Conservation (phyloP, 208 protist genomes). For the Angomonas desouzai region DNA sequence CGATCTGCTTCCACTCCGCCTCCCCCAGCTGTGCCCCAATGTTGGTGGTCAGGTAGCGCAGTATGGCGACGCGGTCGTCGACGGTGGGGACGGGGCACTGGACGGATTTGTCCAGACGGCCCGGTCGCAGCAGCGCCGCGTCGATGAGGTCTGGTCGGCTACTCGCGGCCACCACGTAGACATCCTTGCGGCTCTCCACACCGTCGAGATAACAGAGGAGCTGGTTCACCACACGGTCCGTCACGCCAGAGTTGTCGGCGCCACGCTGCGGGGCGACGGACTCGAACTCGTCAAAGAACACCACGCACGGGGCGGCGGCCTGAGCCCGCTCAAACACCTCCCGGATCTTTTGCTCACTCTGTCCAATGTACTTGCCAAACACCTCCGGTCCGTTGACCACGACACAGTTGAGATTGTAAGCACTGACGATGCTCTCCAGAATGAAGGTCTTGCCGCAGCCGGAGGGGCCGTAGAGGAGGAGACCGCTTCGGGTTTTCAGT, state of each 20-base stretch:
- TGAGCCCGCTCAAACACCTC: slow-evolving; percentile 89
- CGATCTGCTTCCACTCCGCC: slow-evolving; percentile 44
- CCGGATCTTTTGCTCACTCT: slow-evolving; percentile 92
- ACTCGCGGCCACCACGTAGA: slow-evolving; percentile 98
- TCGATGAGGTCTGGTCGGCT: slow-evolving; percentile 98
- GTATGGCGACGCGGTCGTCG: slow-evolving; percentile 91
- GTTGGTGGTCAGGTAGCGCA: slow-evolving; percentile 95
- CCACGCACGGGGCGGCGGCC: slow-evolving; percentile 85
- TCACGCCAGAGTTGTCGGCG: slow-evolving; percentile 84
- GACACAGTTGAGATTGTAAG: slow-evolving; percentile 84
- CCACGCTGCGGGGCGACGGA: slow-evolving; percentile 89
- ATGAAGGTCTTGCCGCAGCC: slow-evolving; percentile 92
- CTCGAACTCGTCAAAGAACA: slow-evolving; percentile 96
- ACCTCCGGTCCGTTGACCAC: slow-evolving; percentile 93
- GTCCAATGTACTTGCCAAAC: slow-evolving; percentile 94
- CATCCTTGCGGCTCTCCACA: slow-evolving; percentile 89
- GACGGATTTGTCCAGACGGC: slow-evolving; percentile 85
- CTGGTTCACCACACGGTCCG: slow-evolving; percentile 97
- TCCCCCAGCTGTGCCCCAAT: slow-evolving; percentile 83
- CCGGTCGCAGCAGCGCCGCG: slow-evolving; percentile 89
- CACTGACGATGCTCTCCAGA: slow-evolving; percentile 71
- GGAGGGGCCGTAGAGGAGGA: slow-evolving; percentile 91
- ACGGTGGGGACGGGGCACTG: slow-evolving; percentile 80
- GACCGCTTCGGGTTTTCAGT: slow-evolving; percentile 86
- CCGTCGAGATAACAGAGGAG: slow-evolving; percentile 99